A percentile compares a stretch with the other conserved stretches of the same genome.
Evolutionary conservation across 108 stramenopile species (phyloP).

Genomic region (Cyclostephanos invisitatus): DNA sequence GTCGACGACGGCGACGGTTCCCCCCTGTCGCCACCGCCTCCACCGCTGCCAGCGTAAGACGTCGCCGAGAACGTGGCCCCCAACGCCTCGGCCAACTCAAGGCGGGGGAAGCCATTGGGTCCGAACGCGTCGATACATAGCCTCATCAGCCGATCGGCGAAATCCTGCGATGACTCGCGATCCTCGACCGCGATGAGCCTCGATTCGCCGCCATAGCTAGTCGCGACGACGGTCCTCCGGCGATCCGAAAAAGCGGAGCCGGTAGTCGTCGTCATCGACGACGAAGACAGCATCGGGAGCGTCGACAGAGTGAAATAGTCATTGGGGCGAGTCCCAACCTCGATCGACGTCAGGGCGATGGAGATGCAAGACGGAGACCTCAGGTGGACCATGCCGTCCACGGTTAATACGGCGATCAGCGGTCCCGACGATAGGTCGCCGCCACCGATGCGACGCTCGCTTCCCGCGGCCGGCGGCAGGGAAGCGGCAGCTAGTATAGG

Average conservation of each 20-base stretch:
- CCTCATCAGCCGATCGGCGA: conserved; percentile 84
- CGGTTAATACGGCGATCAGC: conserved; percentile 65
- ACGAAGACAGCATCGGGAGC: conserved; percentile 14
- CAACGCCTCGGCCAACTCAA: conserved; percentile 82
- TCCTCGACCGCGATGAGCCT: conserved; percentile 58
- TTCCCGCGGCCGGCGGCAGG: conserved; percentile 44
- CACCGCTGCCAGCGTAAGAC: conserved; percentile 67
- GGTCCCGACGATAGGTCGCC: conserved; percentile 35
- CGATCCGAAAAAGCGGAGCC: too few relatives aligned
- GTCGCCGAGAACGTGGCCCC: conserved; percentile 81
- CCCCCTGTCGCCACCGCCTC: conserved; percentile 60
- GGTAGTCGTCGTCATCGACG: conserved; percentile 12
- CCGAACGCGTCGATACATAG: conserved; percentile 90
- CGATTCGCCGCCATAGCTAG: conserved; percentile 72
- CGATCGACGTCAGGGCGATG: conserved; percentile 76
- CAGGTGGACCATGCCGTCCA: conserved; percentile 77
- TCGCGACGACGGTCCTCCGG: conserved; percentile 45
- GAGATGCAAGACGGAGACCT: conserved; percentile 79
- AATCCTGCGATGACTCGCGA: conserved; percentile 52
- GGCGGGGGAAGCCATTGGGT: conserved; percentile 78
- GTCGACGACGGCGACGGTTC: conserved; percentile 18
- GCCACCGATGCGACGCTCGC: conserved; percentile 9
- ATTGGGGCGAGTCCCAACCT: conserved; percentile 87
- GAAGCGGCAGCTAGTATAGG: conserved; percentile 77
- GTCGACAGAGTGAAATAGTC: conserved; percentile 75